A percentile compares a stretch with the other conserved stretches of the same genome.
Evolutionary conservation across 306 rosid genomes (phyloP).

Genomic region (Glycine soja): DNA sequence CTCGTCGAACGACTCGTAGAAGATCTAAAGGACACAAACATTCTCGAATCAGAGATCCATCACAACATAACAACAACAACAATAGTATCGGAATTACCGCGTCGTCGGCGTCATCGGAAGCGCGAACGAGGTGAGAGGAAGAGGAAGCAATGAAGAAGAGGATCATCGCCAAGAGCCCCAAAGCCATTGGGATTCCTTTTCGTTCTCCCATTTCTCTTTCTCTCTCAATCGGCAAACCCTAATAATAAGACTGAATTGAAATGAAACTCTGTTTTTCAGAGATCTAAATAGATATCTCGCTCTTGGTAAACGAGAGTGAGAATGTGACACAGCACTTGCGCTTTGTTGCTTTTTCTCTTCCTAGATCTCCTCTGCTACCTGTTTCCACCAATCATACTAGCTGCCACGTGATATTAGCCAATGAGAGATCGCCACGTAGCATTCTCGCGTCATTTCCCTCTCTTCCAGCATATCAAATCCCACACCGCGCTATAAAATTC

Average conservation of each 20-base stretch:
- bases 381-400: slow-evolving; percentile 64
- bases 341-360: slow-evolving; percentile 14
- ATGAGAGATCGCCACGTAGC: slow-evolving; percentile 51
- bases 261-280: not conserved
- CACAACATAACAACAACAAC: too few species aligned
- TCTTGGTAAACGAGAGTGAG: not conserved
- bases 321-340: not conserved
- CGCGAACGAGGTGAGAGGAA: slow-evolving; percentile 55
- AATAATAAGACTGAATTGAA: not conserved
- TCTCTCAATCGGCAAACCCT: slow-evolving; percentile 36
- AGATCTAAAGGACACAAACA: slow-evolving; percentile 57
- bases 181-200: slow-evolving; percentile 44
- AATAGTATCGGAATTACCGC: slow-evolving; percentile 32
- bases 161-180: slow-evolving; percentile 44
- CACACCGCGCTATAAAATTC: not conserved
- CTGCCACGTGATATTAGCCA: slow-evolving; percentile 55
- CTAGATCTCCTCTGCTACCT: slow-evolving; percentile 58
- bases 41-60: slow-evolving; percentile 25
- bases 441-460: slow-evolving; percentile 36
- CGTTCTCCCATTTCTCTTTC: slow-evolving; percentile 44
- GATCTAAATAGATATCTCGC: slow-evolving; percentile 40
- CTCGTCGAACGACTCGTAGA: slow-evolving; percentile 87
- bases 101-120: slow-evolving; percentile 65
- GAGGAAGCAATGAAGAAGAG: slow-evolving; percentile 54
- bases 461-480: not conserved